A percentile compares a stretch with the other conserved stretches of the same genome.
Evolutionary conservation across 2,329 filamentous ascomycete genomes (phyloP).

Genomic region (Daldinia sp.): DNA sequence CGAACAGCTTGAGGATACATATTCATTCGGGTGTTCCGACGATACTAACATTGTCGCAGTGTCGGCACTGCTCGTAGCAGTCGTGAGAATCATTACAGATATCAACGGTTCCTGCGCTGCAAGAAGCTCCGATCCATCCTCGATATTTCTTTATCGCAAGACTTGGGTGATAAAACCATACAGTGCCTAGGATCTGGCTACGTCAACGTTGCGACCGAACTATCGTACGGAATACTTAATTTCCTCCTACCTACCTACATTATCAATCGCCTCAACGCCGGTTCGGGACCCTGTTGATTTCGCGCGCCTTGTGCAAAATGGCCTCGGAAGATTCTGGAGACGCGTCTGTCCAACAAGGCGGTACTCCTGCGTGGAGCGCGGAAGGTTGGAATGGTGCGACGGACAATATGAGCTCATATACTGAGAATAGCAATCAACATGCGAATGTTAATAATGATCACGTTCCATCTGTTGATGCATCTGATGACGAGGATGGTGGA

Average conservation of each 20-base stretch:
- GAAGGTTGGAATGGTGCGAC: slow-evolving; percentile 61
- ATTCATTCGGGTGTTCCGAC: neutral
- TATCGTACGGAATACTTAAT: neutral
- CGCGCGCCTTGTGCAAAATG: slow-evolving; percentile 37
- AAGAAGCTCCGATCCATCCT: neutral
- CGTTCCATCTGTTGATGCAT: slow-evolving; percentile 59
- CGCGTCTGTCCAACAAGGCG: slow-evolving; percentile 35
- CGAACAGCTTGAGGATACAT: neutral
- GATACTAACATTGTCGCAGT: neutral
- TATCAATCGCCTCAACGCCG: neutral
- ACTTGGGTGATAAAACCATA: neutral
- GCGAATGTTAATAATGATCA: slow-evolving; percentile 57
- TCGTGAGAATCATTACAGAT: neutral
- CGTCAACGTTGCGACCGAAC: neutral
- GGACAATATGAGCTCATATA: slow-evolving; percentile 63
- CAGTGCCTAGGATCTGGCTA: neutral
- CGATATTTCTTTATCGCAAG: neutral
- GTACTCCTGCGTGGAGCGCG: slow-evolving; percentile 54
- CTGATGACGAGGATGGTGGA: slow-evolving; percentile 60
- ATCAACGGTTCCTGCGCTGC: neutral
- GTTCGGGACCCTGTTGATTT: neutral
- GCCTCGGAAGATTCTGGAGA: slow-evolving; percentile 42
- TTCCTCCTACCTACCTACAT: neutral
- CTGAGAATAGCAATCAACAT: slow-evolving; percentile 64
- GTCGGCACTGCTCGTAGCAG: neutral